Conservation (phyloP, 345 rosid genomes). For the Linum tenue region DNA sequence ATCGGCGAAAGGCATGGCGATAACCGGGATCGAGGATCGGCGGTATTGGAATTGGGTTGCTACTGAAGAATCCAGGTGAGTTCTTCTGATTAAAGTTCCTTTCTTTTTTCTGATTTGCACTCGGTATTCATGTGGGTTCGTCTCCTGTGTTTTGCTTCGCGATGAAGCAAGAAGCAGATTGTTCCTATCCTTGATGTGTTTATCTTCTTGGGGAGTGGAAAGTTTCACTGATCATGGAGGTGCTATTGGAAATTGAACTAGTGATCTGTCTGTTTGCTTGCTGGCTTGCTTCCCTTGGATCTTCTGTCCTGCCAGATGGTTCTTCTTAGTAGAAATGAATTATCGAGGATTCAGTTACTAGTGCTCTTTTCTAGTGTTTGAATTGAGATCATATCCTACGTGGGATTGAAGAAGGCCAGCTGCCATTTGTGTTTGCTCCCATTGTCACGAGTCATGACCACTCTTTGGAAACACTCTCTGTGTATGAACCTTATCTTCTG, state of each 20-base stretch:
- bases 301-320: too few species aligned
- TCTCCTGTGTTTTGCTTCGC: background rate
- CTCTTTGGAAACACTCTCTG: background rate
- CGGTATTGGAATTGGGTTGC: constrained; percentile 95
- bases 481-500: background rate
- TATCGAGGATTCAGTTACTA: too few species aligned
- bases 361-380: background rate
- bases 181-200: background rate
- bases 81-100: background rate
- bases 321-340: too few species aligned
- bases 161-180: background rate
- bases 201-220: background rate
- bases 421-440: background rate
- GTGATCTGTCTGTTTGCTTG: background rate
- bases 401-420: background rate
- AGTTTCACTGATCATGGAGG: background rate
- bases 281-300: too few species aligned
- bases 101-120: background rate
- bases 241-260: background rate
- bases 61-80: constrained; percentile 90
- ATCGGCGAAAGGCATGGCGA: constrained; percentile 78
- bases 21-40: constrained; percentile 90
- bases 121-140: background rate
- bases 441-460: background rate
- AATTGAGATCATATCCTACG: background rate